These are phyloP conservation scores for Colletotrichum gigasporum DNA, from an alignment of 2,329 filamentous ascomycete genomes.

Conservation along the genomic window DNA sequence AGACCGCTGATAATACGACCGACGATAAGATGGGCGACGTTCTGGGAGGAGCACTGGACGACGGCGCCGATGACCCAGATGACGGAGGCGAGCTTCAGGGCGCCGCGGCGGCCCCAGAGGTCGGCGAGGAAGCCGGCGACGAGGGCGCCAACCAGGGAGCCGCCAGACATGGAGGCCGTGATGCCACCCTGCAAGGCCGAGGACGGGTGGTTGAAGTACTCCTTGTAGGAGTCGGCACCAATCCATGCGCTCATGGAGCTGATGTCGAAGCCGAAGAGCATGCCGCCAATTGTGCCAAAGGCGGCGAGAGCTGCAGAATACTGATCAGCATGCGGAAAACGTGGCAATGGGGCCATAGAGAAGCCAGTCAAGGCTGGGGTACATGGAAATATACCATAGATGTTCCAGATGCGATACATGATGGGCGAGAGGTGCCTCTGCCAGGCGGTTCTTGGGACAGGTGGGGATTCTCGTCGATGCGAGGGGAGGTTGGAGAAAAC, in stretches of 20 bases:
- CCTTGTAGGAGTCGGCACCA: slow-evolving; percentile 58
- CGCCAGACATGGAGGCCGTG: slow-evolving; percentile 60
- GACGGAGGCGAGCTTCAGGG: slow-evolving; percentile 54
- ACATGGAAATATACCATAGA: slow-evolving; percentile 42
- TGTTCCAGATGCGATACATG: slow-evolving; percentile 49
- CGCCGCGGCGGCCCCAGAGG: slow-evolving; percentile 54
- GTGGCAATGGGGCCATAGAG: neutral
- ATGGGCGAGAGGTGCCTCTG: slow-evolving; percentile 8
- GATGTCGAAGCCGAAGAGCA: slow-evolving; percentile 65
- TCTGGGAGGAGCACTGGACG: slow-evolving; percentile 67
- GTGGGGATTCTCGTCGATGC: neutral
- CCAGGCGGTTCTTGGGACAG: neutral
- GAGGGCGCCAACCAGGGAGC: slow-evolving; percentile 60
- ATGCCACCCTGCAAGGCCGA: slow-evolving; percentile 61
- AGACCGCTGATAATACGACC: slow-evolving; percentile 71
- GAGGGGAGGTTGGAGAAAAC: neutral
- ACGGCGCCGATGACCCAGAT: slow-evolving; percentile 67
- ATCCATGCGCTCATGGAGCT: slow-evolving; percentile 68
- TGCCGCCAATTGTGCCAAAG: slow-evolving; percentile 52
- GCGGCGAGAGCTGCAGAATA: slow-evolving; percentile 43
- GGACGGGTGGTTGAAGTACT: slow-evolving; percentile 59
- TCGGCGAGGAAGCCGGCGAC: slow-evolving; percentile 60
- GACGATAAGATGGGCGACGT: slow-evolving; percentile 63
- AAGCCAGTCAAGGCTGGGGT: neutral
- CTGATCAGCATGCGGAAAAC: neutral